A percentile compares a stretch with the other conserved stretches of the same genome.
Evolutionary conservation across 83 land plant species (phyloP).

Genomic region (Picea abies): DNA sequence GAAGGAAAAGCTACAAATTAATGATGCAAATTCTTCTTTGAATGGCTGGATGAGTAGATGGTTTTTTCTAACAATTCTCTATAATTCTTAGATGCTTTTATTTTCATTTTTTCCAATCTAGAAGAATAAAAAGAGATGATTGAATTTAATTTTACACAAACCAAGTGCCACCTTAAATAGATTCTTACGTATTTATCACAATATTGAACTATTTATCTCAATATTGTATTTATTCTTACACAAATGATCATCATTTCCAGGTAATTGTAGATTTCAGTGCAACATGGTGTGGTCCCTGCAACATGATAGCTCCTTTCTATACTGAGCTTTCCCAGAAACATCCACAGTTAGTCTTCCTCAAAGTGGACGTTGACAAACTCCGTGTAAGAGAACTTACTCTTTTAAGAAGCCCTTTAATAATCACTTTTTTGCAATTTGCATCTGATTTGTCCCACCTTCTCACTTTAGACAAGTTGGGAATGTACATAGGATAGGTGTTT

Average conservation of each 20-base stretch:
- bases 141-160: neutral
- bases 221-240: neutral
- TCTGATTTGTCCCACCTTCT: too few species aligned
- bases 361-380: conserved; percentile 61
- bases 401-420: neutral
- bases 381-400: neutral
- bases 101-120: neutral
- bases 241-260: conserved; percentile 3
- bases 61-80: neutral
- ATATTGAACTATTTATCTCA: too few species aligned
- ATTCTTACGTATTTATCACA: neutral
- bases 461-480: too few species aligned
- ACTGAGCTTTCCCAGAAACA: conserved; percentile 43
- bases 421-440: too few species aligned
- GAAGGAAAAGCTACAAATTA: neutral
- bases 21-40: neutral
- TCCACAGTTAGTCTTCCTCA: conserved; percentile 50
- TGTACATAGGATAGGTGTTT: too few species aligned
- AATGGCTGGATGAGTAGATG: neutral
- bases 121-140: neutral
- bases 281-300: conserved; percentile 77
- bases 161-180: neutral
- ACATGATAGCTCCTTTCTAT: conserved; percentile 47
- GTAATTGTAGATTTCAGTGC: conserved; percentile 63
- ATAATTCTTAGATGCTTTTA: neutral